Evolutionary conservation across 202 grass and related monocot species (phyloP), one percentile per base, ranked within the genome.

Genomic region (Elaeis oleifera): DNA sequence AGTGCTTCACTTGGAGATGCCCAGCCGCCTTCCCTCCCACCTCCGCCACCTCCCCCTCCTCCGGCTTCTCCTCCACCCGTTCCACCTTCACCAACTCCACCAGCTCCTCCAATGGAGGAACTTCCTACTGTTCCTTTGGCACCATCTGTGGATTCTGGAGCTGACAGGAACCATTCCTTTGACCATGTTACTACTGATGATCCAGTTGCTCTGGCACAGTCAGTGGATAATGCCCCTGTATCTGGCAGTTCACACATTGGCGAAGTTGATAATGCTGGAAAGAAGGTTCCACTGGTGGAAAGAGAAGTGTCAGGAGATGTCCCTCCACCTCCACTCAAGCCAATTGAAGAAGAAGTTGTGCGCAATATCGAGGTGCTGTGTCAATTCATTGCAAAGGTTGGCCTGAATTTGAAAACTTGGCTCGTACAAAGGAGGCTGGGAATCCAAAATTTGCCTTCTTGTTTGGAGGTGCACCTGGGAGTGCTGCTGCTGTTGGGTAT

Each of bases 261-360:
- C 21, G 59, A 22, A 31, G 14, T 53, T 61, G 48, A 60, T 63
- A 44, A 23, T 74, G 57, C 69, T 67, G 18, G 51, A 23, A 55
- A 54, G 70, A 7, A 62, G 18, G 14, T 32, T 44, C 0, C 15
- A 22, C 36, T 44, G 13, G 44, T 4, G 39, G n/a, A 17, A 60
- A 15, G 36, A 5, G 68, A 60, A 71, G n/a, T 55, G 20, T 53
- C 6, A 32, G 15, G 19, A 55, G 48, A 63, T 11, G 20, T 73
- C 39, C 26, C 15, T 53, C 23, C 50, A 36, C 69, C 80, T 27
- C 69, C 80, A 29, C 74, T 74, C 27, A 70, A 78, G 59, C 51
- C 57, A 48, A 15, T 19, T 29, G 39, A 67, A 58, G 64, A 59
- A 78, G 67, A 83, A 70, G 74, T 71, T 39, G 51, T 58, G 23